Conservation (phyloP, 2,329 filamentous ascomycete genomes). For the Alternaria arborescens region DNA sequence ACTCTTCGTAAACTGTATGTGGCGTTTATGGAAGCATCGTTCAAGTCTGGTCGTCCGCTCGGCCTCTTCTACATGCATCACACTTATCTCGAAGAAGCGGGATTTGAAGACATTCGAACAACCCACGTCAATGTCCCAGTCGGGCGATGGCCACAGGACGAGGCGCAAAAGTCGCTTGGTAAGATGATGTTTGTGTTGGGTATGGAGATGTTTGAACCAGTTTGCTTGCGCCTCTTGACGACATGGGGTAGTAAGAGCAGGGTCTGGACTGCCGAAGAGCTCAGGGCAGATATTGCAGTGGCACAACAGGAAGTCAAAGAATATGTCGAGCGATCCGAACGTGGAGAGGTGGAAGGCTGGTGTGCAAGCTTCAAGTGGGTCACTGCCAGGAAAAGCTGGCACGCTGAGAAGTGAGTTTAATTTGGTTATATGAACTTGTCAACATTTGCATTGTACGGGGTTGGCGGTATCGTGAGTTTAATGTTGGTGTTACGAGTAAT, state of each 20-base stretch:
- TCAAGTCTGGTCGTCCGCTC: constrained; percentile 52
- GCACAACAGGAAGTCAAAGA: constrained; percentile 41
- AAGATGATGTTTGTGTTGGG: constrained; percentile 47
- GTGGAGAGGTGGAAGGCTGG: constrained; percentile 42
- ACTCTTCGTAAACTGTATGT: constrained; percentile 40
- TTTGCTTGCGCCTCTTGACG: constrained; percentile 40
- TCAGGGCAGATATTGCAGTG: constrained; percentile 28
- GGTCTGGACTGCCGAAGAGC: constrained; percentile 42
- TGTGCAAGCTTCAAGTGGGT: constrained; percentile 50
- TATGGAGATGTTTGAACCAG: constrained; percentile 46
- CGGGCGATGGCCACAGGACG: constrained; percentile 43
- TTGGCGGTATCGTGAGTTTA: background rate
- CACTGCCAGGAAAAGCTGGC: constrained; percentile 42
- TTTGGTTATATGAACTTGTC: background rate
- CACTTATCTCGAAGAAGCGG: constrained; percentile 52
- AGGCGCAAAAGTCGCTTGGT: constrained; percentile 43
- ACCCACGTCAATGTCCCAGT: constrained; percentile 51
- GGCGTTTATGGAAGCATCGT: constrained; percentile 49
- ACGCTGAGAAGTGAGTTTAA: constrained; percentile 13
- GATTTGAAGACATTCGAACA: constrained; percentile 55
- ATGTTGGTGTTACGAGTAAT: background rate
- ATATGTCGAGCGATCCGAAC: constrained; percentile 35
- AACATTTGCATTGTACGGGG: background rate
- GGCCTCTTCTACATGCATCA: constrained; percentile 55
- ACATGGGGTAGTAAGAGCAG: constrained; percentile 37